phyloP scores from a whole-genome alignment of 306 rosid species.

The Mucuna pruriens region DNA sequence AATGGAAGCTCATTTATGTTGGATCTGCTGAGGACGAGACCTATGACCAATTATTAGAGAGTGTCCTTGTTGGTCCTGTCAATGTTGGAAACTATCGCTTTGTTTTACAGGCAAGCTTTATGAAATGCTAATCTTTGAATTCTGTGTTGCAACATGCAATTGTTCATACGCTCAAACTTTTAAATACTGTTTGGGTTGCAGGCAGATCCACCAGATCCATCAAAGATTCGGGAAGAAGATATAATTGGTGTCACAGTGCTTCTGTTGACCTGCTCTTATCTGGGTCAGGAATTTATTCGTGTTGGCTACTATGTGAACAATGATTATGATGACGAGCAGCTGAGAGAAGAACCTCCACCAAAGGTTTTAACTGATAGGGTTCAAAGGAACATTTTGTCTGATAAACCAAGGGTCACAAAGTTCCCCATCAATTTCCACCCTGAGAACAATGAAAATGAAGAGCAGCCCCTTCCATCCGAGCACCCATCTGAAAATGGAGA shows the following conservation, averaged over 20 bases:
- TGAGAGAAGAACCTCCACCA: slow-evolving; percentile 90
- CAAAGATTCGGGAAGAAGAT: slow-evolving; percentile 94
- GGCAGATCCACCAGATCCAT: slow-evolving; percentile 96
- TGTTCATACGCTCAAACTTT: slow-evolving; percentile 16
- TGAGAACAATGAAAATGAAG: slow-evolving; percentile 61
- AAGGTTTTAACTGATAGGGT: slow-evolving; percentile 77
- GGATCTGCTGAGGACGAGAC: slow-evolving; percentile 97
- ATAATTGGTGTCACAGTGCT: slow-evolving; percentile 87
- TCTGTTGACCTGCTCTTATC: slow-evolving; percentile 82
- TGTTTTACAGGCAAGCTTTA: slow-evolving; percentile 71
- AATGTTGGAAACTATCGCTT: slow-evolving; percentile 93
- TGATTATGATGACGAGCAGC: slow-evolving; percentile 90
- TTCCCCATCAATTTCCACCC: slow-evolving; percentile 78
- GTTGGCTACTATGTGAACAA: slow-evolving; percentile 97
- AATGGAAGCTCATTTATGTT: slow-evolving; percentile 93
- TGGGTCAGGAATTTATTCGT: slow-evolving; percentile 85
- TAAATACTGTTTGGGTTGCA: slow-evolving; percentile 34
- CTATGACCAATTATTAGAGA: slow-evolving; percentile 85
- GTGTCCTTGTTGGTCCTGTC: slow-evolving; percentile 94
- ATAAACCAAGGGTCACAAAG: slow-evolving; percentile 93
- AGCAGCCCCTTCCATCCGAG: slow-evolving; percentile 55
- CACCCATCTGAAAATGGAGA: slow-evolving; percentile 52
- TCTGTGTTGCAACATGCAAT: neutral
- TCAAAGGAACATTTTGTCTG: slow-evolving; percentile 88
- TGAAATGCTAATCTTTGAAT: neutral